Percentiles rank a stretch among this genome's conserved stretches.
phyloP scores from a whole-genome alignment of 75 land plant genomes.

The Isoetes taiwanensis region DNA sequence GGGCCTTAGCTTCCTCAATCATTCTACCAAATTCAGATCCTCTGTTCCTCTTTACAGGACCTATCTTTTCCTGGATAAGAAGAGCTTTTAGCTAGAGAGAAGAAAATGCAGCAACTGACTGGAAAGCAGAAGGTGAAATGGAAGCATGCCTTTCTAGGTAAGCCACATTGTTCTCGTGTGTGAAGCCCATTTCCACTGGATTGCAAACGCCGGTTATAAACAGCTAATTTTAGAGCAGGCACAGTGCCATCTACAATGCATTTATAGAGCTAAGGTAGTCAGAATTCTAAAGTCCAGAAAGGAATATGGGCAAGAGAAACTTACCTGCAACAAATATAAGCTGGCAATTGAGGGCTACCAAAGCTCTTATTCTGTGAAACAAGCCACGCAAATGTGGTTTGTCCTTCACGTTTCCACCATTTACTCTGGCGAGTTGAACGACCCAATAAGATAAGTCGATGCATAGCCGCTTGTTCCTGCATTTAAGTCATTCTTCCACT shows the following conservation, averaged over 20 bases:
- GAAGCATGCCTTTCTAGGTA: too few relatives aligned
- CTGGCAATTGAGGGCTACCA: constrained; percentile 47
- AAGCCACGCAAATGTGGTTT: constrained; percentile 33
- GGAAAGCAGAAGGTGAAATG: too few relatives aligned
- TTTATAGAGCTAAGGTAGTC: neutral
- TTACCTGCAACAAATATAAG: constrained; percentile 41
- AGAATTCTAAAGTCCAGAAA: neutral
- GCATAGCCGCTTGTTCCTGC: constrained; percentile 55
- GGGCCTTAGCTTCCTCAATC: constrained; percentile 48
- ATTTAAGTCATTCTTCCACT: neutral
- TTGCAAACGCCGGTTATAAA: constrained; percentile 41
- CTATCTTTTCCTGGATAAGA: neutral
- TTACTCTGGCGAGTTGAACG: constrained; percentile 34
- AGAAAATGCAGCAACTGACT: too few relatives aligned
- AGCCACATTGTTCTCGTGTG: too few relatives aligned
- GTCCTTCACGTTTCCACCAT: constrained; percentile 15
- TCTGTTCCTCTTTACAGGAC: constrained; percentile 36
- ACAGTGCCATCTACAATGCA: constrained; percentile 43
- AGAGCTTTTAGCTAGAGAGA: too few relatives aligned
- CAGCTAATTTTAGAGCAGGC: constrained; percentile 42
- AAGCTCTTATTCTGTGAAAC: constrained; percentile 48
- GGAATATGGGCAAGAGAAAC: neutral
- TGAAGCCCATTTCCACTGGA: constrained; percentile 16
- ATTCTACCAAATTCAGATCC: constrained; percentile 55
- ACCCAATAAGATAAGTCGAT: constrained; percentile 60